phyloP scores from a whole-genome alignment of 2,329 filamentous ascomycete genomes.

The Leptographium radiaticola region DNA sequence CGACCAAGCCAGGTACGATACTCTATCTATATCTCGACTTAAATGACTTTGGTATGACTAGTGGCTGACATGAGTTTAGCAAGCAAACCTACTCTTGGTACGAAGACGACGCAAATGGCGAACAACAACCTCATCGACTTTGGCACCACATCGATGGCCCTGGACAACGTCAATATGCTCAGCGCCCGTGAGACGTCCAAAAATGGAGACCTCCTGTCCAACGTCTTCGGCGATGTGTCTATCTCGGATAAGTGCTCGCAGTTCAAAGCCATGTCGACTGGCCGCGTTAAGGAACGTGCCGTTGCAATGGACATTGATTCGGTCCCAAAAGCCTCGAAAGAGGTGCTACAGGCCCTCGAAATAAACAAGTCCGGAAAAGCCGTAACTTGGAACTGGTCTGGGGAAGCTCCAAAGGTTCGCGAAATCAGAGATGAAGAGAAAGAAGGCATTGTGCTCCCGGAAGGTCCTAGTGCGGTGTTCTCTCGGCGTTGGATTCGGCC shows the following conservation, averaged over 20 bases:
- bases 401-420: neutral
- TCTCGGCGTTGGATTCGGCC: neutral
- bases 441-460: neutral
- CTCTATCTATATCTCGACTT: too few relatives aligned
- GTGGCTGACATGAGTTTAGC: neutral
- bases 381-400: slow-evolving; percentile 2
- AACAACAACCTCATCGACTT: neutral
- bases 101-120: neutral
- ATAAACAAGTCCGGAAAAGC: slow-evolving; percentile 4
- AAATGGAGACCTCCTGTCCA: neutral
- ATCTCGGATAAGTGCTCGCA: neutral
- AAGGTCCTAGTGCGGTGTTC: neutral
- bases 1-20: neutral
- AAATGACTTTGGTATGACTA: too few relatives aligned
- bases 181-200: neutral
- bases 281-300: neutral
- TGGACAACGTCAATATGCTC: neutral
- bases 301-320: neutral
- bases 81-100: neutral
- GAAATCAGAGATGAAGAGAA: neutral
- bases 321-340: neutral
- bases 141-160: neutral
- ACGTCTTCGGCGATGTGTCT: neutral
- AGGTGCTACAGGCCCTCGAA: slow-evolving; percentile 1
- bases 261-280: neutral